Base-by-base conservation (phyloP, 129 eudicot species). In the Oenanthe sinensis region DNA sequence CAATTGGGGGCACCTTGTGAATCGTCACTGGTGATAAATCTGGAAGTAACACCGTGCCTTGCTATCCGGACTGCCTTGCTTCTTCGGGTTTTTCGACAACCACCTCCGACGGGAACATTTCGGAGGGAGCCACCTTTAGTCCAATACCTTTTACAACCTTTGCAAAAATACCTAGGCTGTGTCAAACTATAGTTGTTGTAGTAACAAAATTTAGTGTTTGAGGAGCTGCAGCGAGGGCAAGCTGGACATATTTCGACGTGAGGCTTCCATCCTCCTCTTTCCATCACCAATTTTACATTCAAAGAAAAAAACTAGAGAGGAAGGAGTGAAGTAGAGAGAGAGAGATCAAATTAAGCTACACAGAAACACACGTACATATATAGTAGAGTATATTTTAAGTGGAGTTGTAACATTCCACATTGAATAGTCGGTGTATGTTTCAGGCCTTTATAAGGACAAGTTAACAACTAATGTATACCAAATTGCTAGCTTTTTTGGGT, bases 141-240 rank as follows among this genome's bases (percentile, higher is more conserved):
- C 97, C 97, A 91, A 72, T 91, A 91, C 75, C 97, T 89, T 77
- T 91, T 79, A 72, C 97, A 91, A 77, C 91, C 91, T 82, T 91
- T 91, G 76, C 97, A 91, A 43, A 91, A 91, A 78, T 88, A 89
- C 58, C 97, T 89, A 24, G 93, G 93, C 55, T 89, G 93, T 58
- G 93, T 88, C 45, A 91, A 79, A 73, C 93, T 89, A 60, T 91
- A 91, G 79, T 91, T 91, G 79, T 91, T 91, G 86, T 91, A 91
- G 75, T 88, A 91, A 80, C 97, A 89, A 84, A 91, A 91, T 67
- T 88, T 91, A 26, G 93, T 91, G 89, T 87, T 89, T 1, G 90
- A 85, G 47, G 97, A 89, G 79, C 97, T 91, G 6, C 97, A 91
- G 28, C 93, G 88, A 17, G 97, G 93, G 49, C 97, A 91, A 0